These are phyloP conservation scores for Liriodendron chinense DNA, from an alignment of 164 flowering plant species.

Conservation along the genomic window DNA sequence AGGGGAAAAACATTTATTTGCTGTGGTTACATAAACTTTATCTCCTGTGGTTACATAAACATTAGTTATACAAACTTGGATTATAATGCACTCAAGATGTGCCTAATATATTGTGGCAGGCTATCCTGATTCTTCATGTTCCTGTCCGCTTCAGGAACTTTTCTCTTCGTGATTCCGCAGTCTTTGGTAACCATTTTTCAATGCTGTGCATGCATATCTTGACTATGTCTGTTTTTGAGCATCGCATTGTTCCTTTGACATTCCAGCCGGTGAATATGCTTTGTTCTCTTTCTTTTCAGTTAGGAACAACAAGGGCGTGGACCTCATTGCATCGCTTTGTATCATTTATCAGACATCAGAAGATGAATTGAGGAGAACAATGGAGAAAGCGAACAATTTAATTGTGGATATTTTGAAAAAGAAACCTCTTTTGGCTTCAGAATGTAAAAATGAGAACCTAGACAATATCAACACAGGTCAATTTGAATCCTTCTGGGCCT, in stretches of 20 bases:
- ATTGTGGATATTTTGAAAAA: slow-evolving; percentile 67
- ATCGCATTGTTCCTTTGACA: neutral
- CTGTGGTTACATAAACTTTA: neutral
- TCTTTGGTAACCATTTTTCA: slow-evolving; percentile 55
- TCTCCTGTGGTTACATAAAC: neutral
- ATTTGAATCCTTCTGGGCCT: neutral
- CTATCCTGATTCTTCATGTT: slow-evolving; percentile 79
- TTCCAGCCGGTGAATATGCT: slow-evolving; percentile 1
- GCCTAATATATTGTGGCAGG: slow-evolving; percentile 46
- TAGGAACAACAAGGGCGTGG: slow-evolving; percentile 61
- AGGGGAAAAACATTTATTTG: neutral
- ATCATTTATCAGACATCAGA: slow-evolving; percentile 76
- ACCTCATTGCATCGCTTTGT: slow-evolving; percentile 84
- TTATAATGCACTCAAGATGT: neutral
- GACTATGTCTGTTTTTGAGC: neutral
- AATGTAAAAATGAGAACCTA: slow-evolving; percentile 51
- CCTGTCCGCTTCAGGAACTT: slow-evolving; percentile 75
- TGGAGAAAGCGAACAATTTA: slow-evolving; percentile 69
- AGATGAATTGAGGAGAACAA: slow-evolving; percentile 68
- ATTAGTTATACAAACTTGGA: neutral
- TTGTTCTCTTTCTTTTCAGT: slow-evolving; percentile 39
- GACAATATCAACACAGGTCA: slow-evolving; percentile 61
- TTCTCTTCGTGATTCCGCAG: slow-evolving; percentile 40
- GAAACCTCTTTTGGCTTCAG: slow-evolving; percentile 59
- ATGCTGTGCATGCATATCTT: slow-evolving; percentile 1